Evolutionary conservation across 2,329 filamentous ascomycete genomes (phyloP).

Genomic region (Epichloe baconii): DNA sequence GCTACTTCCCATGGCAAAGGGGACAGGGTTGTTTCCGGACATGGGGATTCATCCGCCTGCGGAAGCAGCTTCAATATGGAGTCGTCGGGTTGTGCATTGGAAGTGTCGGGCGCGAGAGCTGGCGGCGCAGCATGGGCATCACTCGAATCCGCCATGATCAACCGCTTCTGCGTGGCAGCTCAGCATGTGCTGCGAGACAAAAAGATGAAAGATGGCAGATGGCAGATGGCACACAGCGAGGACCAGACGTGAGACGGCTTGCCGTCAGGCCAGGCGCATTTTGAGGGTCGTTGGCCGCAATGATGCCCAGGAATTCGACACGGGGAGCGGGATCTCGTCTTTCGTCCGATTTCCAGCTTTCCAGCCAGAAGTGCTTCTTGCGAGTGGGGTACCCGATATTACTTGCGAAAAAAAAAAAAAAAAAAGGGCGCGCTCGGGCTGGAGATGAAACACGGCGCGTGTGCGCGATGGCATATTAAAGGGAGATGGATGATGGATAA

Average conservation of each 20-base stretch:
- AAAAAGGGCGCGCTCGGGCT: no score
- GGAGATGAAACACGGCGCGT: no score
- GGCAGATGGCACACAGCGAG: conserved; percentile 11
- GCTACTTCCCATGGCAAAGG: conserved; percentile 21
- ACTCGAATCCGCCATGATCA: conserved; percentile 1
- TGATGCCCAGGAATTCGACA: background rate
- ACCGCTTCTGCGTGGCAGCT: background rate
- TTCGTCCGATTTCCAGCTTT: background rate
- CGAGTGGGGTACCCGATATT: no score
- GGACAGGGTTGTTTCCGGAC: background rate
- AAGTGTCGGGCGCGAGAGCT: background rate
- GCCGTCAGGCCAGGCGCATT: conserved; percentile 26
- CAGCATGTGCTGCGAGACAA: conserved; percentile 14
- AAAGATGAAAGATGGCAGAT: conserved; percentile 13
- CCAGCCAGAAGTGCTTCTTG: background rate
- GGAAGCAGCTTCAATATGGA: conserved; percentile 7
- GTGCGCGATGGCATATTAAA: no score
- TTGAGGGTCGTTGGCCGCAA: conserved; percentile 7
- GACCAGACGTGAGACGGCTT: conserved; percentile 10
- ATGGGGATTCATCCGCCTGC: conserved; percentile 9
- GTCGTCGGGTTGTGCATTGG: conserved; percentile 6
- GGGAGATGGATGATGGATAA: no score
- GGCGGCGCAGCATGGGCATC: background rate
- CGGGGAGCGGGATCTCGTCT: background rate
- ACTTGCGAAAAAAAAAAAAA: no score